Conservation (phyloP, 2,329 filamentous ascomycete genomes). For the Aspergillus quadrilineatus region DNA sequence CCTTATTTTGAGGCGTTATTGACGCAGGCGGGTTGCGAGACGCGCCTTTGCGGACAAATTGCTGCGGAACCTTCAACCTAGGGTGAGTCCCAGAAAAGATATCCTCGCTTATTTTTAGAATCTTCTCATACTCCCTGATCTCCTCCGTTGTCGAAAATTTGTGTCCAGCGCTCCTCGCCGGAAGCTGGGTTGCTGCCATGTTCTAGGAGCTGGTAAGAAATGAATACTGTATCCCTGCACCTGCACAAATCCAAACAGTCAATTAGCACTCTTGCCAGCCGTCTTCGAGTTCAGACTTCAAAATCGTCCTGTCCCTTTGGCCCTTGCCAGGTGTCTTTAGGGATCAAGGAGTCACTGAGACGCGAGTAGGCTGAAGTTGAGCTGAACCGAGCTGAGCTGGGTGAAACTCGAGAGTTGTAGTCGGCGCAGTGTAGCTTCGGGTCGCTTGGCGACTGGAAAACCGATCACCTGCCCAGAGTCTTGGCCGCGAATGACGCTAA, state of each 20-base stretch:
- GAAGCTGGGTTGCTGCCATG: slow-evolving; percentile 37
- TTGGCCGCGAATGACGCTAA: slow-evolving; percentile 18
- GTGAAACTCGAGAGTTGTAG: neutral
- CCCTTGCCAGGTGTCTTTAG: slow-evolving; percentile 2
- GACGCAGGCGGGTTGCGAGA: slow-evolving; percentile 34
- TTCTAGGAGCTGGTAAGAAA: slow-evolving; percentile 17
- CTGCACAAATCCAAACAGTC: slow-evolving; percentile 2
- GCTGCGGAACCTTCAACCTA: slow-evolving; percentile 57
- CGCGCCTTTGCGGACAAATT: slow-evolving; percentile 48
- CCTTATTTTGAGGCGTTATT: slow-evolving; percentile 30
- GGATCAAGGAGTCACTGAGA: neutral
- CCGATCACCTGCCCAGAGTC: slow-evolving; percentile 5
- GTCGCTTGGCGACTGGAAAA: slow-evolving; percentile 5
- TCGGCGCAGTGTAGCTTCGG: slow-evolving; percentile 6
- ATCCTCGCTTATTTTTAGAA: slow-evolving; percentile 76
- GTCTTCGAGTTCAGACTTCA: slow-evolving; percentile 7
- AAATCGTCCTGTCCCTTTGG: slow-evolving; percentile 9
- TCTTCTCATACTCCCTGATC: slow-evolving; percentile 71
- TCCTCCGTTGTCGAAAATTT: slow-evolving; percentile 51
- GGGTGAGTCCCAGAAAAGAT: slow-evolving; percentile 71
- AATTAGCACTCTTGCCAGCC: slow-evolving; percentile 12
- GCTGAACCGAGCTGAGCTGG: neutral
- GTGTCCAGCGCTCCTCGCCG: slow-evolving; percentile 30
- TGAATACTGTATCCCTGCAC: slow-evolving; percentile 4
- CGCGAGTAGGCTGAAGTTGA: slow-evolving; percentile 3